Percentiles rank a stretch among this genome's conserved stretches.
These are phyloP conservation scores for Schizothecium vesticola DNA, from an alignment of 495 filamentous ascomycete species.

Conservation along the genomic window DNA sequence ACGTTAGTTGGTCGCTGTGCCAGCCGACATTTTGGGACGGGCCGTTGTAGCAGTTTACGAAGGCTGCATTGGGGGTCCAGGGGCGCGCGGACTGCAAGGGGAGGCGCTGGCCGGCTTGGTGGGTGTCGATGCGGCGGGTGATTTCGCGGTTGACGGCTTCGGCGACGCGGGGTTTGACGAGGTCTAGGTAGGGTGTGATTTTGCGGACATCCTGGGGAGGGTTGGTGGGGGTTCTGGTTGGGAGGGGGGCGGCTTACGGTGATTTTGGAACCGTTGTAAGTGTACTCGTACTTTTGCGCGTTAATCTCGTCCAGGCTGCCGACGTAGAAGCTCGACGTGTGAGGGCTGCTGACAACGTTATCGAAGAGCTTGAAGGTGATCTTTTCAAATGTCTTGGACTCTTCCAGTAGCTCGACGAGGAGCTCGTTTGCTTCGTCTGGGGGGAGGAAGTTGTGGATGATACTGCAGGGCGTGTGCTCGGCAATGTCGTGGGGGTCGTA, in stretches of 20 bases:
- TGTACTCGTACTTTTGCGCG: constrained; percentile 69
- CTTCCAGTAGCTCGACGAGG: constrained; percentile 67
- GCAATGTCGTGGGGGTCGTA: constrained; percentile 75
- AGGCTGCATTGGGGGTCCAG: constrained; percentile 84
- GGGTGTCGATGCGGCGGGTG: constrained; percentile 53
- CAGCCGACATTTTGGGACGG: constrained; percentile 77
- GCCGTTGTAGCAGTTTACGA: constrained; percentile 90
- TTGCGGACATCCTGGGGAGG: constrained; percentile 59
- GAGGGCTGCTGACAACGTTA: constrained; percentile 72
- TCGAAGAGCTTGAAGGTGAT: constrained; percentile 82
- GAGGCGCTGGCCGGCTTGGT: constrained; percentile 65
- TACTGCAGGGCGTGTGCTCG: constrained; percentile 75
- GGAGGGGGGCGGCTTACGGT: constrained; percentile 32
- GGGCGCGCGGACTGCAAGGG: constrained; percentile 64
- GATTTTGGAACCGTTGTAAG: constrained; percentile 72
- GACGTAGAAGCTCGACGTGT: constrained; percentile 78
- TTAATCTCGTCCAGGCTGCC: constrained; percentile 55
- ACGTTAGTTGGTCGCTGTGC: constrained; percentile 88
- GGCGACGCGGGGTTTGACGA: constrained; percentile 61
- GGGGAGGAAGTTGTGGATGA: constrained; percentile 87
- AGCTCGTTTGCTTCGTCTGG: constrained; percentile 63
- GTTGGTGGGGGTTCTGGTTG: not conserved
- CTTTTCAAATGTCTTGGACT: constrained; percentile 67
- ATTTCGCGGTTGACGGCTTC: constrained; percentile 70
- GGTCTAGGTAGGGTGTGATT: constrained; percentile 63